These are phyloP conservation scores for Kodamaea derodonti DNA, from an alignment of 1,139 yeast genomes.

Conservation along the genomic window DNA sequence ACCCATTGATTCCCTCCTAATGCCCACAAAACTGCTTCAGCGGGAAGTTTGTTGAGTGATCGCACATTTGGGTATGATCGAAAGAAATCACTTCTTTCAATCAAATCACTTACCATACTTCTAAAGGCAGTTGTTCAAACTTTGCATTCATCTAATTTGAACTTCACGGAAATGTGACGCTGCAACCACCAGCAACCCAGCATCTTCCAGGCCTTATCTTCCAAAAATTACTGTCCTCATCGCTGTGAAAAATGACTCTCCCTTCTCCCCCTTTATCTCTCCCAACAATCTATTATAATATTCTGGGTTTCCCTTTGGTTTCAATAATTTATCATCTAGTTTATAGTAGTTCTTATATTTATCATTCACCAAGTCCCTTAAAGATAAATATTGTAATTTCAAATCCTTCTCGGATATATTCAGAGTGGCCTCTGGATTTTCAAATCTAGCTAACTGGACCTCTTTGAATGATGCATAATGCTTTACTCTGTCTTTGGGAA, in stretches of 20 bases:
- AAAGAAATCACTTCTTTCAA: too few species aligned
- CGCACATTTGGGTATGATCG: too few species aligned
- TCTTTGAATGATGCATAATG: slow-evolving; percentile 69
- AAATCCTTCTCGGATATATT: slow-evolving; percentile 45
- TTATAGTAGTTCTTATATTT: slow-evolving; percentile 62
- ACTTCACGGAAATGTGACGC: too few species aligned
- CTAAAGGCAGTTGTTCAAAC: too few species aligned
- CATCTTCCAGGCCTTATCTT: slow-evolving; percentile 45
- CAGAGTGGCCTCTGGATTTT: slow-evolving; percentile 20
- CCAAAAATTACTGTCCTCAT: slow-evolving; percentile 69
- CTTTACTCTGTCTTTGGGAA: slow-evolving; percentile 63
- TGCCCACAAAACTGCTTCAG: too few species aligned
- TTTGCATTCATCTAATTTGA: too few species aligned
- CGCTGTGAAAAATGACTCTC: slow-evolving; percentile 63
- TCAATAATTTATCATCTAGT: slow-evolving; percentile 60
- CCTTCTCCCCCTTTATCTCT: slow-evolving; percentile 71
- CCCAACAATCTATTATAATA: slow-evolving; percentile 69
- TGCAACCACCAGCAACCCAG: too few species aligned
- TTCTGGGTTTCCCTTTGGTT: slow-evolving; percentile 79
- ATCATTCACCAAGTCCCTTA: slow-evolving; percentile 56
- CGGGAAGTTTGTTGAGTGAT: too few species aligned
- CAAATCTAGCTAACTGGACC: slow-evolving; percentile 54
- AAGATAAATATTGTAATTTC: slow-evolving; percentile 55
- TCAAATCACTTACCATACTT: too few species aligned
- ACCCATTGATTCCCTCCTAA: too few species aligned